Conservation (phyloP, 2,329 filamentous ascomycete genomes). For the Cercospora sp. region DNA sequence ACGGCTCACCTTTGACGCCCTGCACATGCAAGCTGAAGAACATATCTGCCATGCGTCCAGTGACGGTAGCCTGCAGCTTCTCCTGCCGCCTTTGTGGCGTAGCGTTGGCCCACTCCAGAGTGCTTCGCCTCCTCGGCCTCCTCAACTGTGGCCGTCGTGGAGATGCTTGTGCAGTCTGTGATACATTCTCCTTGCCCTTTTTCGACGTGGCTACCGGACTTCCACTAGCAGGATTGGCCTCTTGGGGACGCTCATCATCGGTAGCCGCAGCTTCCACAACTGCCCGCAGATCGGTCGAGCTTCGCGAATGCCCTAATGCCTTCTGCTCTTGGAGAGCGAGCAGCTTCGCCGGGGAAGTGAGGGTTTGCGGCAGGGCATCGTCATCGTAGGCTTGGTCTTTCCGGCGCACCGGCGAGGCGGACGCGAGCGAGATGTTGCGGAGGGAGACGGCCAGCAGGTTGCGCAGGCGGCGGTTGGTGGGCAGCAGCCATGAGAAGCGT, state of each 20-base stretch:
- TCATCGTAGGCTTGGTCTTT: slow-evolving; percentile 70
- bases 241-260: slow-evolving; percentile 3
- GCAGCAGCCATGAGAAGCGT: slow-evolving; percentile 54
- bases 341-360: slow-evolving; percentile 68
- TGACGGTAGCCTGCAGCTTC: slow-evolving; percentile 71
- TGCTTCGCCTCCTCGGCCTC: slow-evolving; percentile 57
- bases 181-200: slow-evolving; percentile 28
- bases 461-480: slow-evolving; percentile 81
- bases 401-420: slow-evolving; percentile 46
- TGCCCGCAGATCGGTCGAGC: slow-evolving; percentile 55
- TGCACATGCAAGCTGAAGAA: slow-evolving; percentile 83
- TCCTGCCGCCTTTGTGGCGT: slow-evolving; percentile 66
- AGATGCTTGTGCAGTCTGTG: slow-evolving; percentile 25
- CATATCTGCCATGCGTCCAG: slow-evolving; percentile 73
- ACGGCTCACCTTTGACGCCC: slow-evolving; percentile 46
- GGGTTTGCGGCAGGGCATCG: slow-evolving; percentile 66
- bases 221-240: slow-evolving; percentile 16
- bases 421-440: slow-evolving; percentile 75
- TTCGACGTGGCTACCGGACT: slow-evolving; percentile 14
- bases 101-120: slow-evolving; percentile 63
- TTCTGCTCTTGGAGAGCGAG: slow-evolving; percentile 53
- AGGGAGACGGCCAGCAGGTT: slow-evolving; percentile 85
- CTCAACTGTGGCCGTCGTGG: slow-evolving; percentile 39
- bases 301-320: slow-evolving; percentile 58
- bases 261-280: slow-evolving; percentile 33